Evolutionary conservation across 257 asterid species (phyloP).

Genomic region (Galeopsis tetrahit): DNA sequence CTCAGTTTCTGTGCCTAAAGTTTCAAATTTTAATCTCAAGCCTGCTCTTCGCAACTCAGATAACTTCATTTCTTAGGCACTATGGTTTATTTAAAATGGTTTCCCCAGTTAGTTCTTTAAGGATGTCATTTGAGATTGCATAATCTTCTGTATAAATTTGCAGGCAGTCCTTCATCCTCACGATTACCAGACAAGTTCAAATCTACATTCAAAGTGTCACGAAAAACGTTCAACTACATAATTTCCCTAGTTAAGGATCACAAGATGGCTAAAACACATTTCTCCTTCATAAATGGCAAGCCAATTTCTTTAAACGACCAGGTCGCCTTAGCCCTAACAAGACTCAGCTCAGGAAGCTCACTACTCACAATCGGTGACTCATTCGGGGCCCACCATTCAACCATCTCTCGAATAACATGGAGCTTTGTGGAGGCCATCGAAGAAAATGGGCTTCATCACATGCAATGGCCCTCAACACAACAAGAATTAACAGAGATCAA

Average conservation of each 20-base stretch:
- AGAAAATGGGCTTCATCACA: conserved; percentile 63
- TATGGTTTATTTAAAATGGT: background rate
- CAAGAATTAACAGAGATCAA: conserved; percentile 48
- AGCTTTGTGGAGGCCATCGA: conserved; percentile 93
- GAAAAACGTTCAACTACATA: conserved; percentile 75
- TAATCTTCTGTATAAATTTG: conserved; percentile 24
- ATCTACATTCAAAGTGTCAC: conserved; percentile 66
- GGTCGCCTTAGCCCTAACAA: conserved; percentile 78
- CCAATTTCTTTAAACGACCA: conserved; percentile 75
- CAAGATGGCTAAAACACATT: conserved; percentile 76
- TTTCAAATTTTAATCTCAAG: background rate
- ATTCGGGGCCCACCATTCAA: conserved; percentile 81
- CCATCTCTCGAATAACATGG: conserved; percentile 94
- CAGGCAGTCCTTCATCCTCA: conserved; percentile 63
- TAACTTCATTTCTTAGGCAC: background rate
- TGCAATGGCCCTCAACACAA: conserved; percentile 76
- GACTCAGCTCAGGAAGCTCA: conserved; percentile 87
- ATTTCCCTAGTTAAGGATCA: conserved; percentile 72
- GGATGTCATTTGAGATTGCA: background rate
- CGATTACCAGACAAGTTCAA: conserved; percentile 54
- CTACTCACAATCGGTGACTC: conserved; percentile 79
- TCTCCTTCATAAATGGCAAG: conserved; percentile 62
- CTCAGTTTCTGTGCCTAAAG: conserved; percentile 7
- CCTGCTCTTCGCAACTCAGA: background rate
- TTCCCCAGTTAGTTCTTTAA: background rate